Base-by-base conservation (phyloP, 306 rosid species). In the Quercus robur region DNA sequence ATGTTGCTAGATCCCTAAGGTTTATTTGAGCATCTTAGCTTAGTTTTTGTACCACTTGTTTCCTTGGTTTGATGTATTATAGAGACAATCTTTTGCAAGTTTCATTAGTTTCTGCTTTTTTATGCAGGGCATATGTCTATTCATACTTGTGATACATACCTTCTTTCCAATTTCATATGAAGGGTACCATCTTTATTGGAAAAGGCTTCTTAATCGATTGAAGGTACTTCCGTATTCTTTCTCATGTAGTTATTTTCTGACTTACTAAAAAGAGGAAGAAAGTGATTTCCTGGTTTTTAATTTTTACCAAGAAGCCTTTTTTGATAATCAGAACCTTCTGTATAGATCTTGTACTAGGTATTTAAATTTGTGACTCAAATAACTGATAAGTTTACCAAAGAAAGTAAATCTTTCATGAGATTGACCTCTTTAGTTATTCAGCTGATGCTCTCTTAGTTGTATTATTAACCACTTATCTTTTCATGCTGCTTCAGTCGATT, bases 91-190 rank as follows among this genome's bases (percentile, higher is more conserved):
- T 44, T 46, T 15, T 38, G 5, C 26, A 28, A 33, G 77, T 73
- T 46, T 46, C n/a, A 0, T 20, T 57, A 80, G 28, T 71, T 68
- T 74, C 63, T 75, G 12, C 63, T 79, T 56, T 79, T 57, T 38
- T 69, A 66, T 86, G 84, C 96, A 95, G 98, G 98, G 93, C 56
- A 81, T 89, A 83, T 54, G 91, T 70, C 85, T 95, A 76, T 12
- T 87, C 83, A 71, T 95, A 75, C 87, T 95, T 58, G 25, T 83
- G 59, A 54, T 89, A 57, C 98, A 95, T 84, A 88, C 77, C 49
- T 86, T 88, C 88, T 95, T 86, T 84, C 99, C 98, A 31, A 75
- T 95, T 82, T 83, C 88, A 14, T 93, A 88, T 1, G 97, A 93
- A 82, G 99, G 99, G 70, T 56, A 80, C 78, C 55, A 13, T 44